phyloP scores from a whole-genome alignment of 1,139 yeast genomes.

The Schwanniomyces etchellsii region DNA sequence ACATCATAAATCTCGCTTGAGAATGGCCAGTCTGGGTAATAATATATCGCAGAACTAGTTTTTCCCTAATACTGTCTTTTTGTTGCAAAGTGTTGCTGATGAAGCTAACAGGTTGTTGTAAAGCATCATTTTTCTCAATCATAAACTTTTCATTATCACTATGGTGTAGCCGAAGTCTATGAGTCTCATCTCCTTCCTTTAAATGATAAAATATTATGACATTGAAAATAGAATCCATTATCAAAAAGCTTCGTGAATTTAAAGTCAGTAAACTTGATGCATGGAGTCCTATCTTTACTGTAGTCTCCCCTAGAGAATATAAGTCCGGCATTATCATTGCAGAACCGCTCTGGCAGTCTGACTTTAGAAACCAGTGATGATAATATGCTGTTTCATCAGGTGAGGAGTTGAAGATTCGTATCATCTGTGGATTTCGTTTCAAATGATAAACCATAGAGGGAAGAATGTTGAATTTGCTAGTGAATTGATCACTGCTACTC shows the following conservation, averaged over 20 bases:
- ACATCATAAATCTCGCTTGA: constrained; percentile 25
- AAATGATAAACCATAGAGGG: constrained; percentile 27
- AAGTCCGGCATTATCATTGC: constrained; percentile 25
- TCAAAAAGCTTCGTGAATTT: constrained; percentile 13
- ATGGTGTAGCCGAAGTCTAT: constrained; percentile 23
- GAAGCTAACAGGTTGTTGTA: constrained; percentile 11
- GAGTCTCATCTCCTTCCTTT: not conserved
- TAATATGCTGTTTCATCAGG: constrained; percentile 41
- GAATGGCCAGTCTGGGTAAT: constrained; percentile 31
- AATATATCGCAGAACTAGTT: constrained; percentile 7
- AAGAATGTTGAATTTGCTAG: constrained; percentile 15
- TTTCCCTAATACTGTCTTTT: constrained; percentile 3
- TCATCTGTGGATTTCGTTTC: constrained; percentile 29
- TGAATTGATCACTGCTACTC: not conserved
- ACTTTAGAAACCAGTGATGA: constrained; percentile 26
- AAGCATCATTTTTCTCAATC: constrained; percentile 8
- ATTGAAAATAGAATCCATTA: constrained; percentile 28
- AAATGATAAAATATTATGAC: constrained; percentile 18
- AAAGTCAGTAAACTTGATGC: constrained; percentile 14
- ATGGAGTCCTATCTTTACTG: constrained; percentile 11
- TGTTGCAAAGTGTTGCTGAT: constrained; percentile 6
- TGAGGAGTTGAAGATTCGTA: constrained; percentile 34
- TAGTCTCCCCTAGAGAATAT: constrained; percentile 10
- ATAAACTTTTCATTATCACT: constrained; percentile 22
- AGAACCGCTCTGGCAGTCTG: constrained; percentile 13